Percentiles rank a stretch among this genome's conserved stretches.
Conservation (phyloP, 225 moss, liverwort and hornwort species). For the Bryum argenteum region DNA sequence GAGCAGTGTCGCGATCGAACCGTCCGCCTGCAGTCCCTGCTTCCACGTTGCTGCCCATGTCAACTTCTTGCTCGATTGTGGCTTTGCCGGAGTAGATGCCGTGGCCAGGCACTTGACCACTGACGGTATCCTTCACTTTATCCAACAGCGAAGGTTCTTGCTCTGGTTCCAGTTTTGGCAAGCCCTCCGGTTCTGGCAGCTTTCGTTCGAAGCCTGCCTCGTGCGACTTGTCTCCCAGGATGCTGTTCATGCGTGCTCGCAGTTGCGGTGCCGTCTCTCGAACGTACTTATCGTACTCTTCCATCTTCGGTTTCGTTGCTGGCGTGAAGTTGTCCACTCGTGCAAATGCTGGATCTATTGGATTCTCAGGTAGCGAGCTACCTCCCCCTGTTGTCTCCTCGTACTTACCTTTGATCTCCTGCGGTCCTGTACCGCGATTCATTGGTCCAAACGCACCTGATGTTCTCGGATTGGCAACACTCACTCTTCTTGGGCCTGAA, state of each 20-base stretch:
- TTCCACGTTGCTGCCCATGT: neutral
- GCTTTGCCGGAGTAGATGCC: conserved; percentile 39
- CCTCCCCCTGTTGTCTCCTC: conserved; percentile 1
- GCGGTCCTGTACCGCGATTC: conserved; percentile 2
- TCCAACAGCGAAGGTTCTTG: conserved; percentile 27
- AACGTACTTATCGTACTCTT: conserved; percentile 48
- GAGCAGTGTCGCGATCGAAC: neutral
- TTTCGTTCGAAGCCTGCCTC: conserved; percentile 40
- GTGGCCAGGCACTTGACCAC: conserved; percentile 38
- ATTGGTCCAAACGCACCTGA: neutral
- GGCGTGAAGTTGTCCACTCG: conserved; percentile 15
- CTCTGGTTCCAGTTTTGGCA: conserved; percentile 28
- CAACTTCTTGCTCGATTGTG: conserved; percentile 2
- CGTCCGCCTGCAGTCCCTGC: conserved; percentile 4
- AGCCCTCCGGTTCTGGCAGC: conserved; percentile 12
- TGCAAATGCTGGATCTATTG: conserved; percentile 10
- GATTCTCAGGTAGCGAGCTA: conserved; percentile 18
- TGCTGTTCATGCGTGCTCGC: conserved; percentile 23
- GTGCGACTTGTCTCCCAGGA: conserved; percentile 26
- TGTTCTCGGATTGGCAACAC: neutral
- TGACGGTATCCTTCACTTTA: conserved; percentile 38
- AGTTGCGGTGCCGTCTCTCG: conserved; percentile 34
- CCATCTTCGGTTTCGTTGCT: conserved; percentile 46
- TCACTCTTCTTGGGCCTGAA: neutral
- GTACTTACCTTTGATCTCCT: conserved; percentile 29